phyloP scores from a whole-genome alignment of 108 stramenopile genomes.

The Nitzschia sp. region DNA sequence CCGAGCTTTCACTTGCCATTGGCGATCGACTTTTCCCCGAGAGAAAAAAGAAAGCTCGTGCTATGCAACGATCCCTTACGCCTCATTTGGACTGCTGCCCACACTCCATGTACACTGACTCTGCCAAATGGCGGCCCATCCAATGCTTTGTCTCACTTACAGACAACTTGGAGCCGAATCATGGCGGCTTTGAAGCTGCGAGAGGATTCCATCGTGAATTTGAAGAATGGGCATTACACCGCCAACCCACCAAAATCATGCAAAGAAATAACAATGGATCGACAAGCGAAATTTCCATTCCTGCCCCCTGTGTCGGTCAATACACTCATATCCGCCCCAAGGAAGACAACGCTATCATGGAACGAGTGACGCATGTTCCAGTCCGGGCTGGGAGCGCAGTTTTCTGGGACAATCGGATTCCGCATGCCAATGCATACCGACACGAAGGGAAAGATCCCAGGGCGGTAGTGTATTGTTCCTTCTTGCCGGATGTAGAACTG shows the following conservation, averaged over 20 bases:
- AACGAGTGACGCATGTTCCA: conserved; percentile 74
- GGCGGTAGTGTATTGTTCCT: conserved; percentile 86
- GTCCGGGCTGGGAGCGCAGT: conserved; percentile 84
- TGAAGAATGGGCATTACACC: conserved; percentile 59
- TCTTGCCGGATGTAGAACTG: conserved; percentile 79
- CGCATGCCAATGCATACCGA: conserved; percentile 87
- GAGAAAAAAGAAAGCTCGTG: conserved; percentile 47
- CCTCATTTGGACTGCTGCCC: conserved; percentile 97
- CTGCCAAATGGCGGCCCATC: conserved; percentile 89
- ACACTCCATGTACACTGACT: conserved; percentile 50
- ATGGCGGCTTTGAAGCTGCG: conserved; percentile 92
- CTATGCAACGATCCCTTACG: conserved; percentile 88
- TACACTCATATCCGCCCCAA: conserved; percentile 89
- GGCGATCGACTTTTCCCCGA: conserved; percentile 36
- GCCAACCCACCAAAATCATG: conserved; percentile 25
- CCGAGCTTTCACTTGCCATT: conserved; percentile 54
- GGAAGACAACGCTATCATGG: conserved; percentile 76
- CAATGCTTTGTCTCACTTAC: conserved; percentile 91
- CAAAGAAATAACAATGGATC: conserved; percentile 19
- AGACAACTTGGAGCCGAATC: conserved; percentile 70
- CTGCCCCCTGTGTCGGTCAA: conserved; percentile 84
- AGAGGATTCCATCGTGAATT: conserved; percentile 92
- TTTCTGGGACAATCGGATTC: conserved; percentile 91
- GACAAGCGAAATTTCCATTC: neutral
- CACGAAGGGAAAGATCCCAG: conserved; percentile 65